Conservation (phyloP, 306 rosid species). For the Fragaria ananassa region DNA sequence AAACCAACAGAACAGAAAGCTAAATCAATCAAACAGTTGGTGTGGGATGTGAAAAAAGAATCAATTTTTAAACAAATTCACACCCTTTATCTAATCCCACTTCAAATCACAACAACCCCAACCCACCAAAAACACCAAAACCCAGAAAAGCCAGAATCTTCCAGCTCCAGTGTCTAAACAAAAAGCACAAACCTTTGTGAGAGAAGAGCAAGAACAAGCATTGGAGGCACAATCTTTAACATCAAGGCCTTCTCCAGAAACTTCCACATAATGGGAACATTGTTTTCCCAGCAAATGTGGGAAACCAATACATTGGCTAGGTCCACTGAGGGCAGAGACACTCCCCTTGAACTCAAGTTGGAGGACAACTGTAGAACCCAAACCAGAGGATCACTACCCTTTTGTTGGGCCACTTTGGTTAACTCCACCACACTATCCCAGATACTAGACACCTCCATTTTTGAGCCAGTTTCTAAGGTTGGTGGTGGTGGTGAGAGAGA, state of each 20-base stretch:
- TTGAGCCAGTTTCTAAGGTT: conserved; percentile 22
- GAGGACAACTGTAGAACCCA: conserved; percentile 86
- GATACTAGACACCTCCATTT: conserved; percentile 46
- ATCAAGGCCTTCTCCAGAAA: conserved; percentile 76
- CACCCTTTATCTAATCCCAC: conserved; percentile 5
- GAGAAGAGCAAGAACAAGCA: conserved; percentile 82
- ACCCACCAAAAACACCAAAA: background rate
- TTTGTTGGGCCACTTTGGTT: conserved; percentile 71
- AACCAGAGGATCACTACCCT: conserved; percentile 71
- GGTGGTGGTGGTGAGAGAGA: background rate
- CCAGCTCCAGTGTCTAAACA: background rate
- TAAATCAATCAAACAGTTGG: conserved; percentile 4
- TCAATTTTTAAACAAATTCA: conserved; percentile 7
- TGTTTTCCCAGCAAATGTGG: conserved; percentile 89
- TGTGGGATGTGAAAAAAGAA: background rate
- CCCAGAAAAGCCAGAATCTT: conserved; percentile 6
- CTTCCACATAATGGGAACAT: conserved; percentile 89
- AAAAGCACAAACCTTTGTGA: conserved; percentile 50
- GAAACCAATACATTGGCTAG: conserved; percentile 71
- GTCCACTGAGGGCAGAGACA: conserved; percentile 66
- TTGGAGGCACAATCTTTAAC: conserved; percentile 69
- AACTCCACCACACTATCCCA: conserved; percentile 63
- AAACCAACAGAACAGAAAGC: background rate
- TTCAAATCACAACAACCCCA: background rate
- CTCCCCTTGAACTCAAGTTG: conserved; percentile 66